Evolutionary conservation across 768 basidiomycete species (phyloP).

Genomic region (Podaxis sp.): DNA sequence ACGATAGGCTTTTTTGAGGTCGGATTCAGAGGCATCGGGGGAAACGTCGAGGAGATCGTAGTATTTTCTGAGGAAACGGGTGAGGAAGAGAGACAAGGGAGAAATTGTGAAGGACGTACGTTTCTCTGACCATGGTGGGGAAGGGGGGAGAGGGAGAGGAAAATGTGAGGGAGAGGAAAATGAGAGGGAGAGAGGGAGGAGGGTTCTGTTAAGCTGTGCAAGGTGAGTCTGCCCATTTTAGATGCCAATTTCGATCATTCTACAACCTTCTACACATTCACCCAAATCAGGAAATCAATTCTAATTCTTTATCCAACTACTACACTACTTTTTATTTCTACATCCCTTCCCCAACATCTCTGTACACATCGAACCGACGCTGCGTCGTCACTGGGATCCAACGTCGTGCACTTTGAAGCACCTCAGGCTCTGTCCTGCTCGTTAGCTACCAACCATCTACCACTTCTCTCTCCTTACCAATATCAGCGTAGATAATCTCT

Average conservation of each 20-base stretch:
- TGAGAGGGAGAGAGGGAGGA: slow-evolving; percentile 12
- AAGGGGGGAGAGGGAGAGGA: slow-evolving; percentile 14
- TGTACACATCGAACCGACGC: slow-evolving; percentile 89
- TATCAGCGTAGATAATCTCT: slow-evolving; percentile 71
- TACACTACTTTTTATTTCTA: background rate
- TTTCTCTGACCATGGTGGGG: slow-evolving; percentile 63
- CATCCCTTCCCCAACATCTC: slow-evolving; percentile 43
- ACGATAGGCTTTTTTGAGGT: slow-evolving; percentile 94
- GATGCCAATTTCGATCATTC: slow-evolving; percentile 35
- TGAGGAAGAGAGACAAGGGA: slow-evolving; percentile 10
- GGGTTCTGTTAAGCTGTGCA: slow-evolving; percentile 16
- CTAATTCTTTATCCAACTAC: slow-evolving; percentile 24
- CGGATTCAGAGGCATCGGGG: slow-evolving; percentile 72
- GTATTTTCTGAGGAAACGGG: slow-evolving; percentile 56
- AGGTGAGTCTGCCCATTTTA: slow-evolving; percentile 23
- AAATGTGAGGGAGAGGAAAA: slow-evolving; percentile 8
- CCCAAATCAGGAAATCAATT: slow-evolving; percentile 29
- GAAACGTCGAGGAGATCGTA: slow-evolving; percentile 90
- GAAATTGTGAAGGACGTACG: slow-evolving; percentile 32
- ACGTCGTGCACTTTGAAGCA: slow-evolving; percentile 60
- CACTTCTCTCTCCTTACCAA: slow-evolving; percentile 52
- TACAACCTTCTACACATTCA: slow-evolving; percentile 39
- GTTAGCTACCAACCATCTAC: too few relatives aligned
- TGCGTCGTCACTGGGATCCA: slow-evolving; percentile 93
- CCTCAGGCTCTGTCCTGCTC: slow-evolving; percentile 38